Conservation (phyloP, 768 basidiomycete genomes). For the Inosperma sp. region DNA sequence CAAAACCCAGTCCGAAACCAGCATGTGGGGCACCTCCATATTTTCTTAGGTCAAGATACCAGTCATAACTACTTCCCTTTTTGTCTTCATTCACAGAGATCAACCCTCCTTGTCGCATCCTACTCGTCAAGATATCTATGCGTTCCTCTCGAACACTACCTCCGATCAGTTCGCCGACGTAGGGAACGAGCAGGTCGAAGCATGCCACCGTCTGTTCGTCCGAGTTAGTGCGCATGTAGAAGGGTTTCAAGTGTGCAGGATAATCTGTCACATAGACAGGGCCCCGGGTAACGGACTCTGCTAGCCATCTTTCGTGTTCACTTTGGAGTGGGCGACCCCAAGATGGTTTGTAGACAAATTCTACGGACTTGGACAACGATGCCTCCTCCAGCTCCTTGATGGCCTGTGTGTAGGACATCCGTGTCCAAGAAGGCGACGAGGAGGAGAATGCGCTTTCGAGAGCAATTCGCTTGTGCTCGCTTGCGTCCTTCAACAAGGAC, state of each 20-base stretch:
- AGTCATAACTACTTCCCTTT: conserved; percentile 41
- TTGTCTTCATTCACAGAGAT: conserved; percentile 36
- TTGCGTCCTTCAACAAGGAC: conserved; percentile 39
- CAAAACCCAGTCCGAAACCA: conserved; percentile 95
- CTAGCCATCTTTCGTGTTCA: conserved; percentile 92
- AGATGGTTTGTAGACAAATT: conserved; percentile 53
- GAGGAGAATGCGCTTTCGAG: conserved; percentile 37
- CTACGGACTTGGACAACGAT: conserved; percentile 7
- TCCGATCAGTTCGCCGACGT: conserved; percentile 85
- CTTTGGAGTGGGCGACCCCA: conserved; percentile 77
- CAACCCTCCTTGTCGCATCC: conserved; percentile 42
- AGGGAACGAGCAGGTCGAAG: conserved; percentile 90
- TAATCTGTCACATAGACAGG: conserved; percentile 94
- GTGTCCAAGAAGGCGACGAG: conserved; percentile 47
- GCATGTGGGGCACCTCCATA: conserved; percentile 90
- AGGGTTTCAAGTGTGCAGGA: conserved; percentile 79
- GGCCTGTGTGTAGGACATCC: conserved; percentile 79
- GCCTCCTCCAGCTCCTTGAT: conserved; percentile 47
- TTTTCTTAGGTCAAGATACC: conserved; percentile 81
- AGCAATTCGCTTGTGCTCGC: conserved; percentile 29
- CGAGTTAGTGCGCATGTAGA: conserved; percentile 84
- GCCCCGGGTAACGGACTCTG: conserved; percentile 57
- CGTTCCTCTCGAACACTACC: conserved; percentile 89
- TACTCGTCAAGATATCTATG: conserved; percentile 41
- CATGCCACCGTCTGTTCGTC: conserved; percentile 61